Base-by-base conservation (phyloP, 352 stramenopile genomes). In the Thraustotheca clavata region DNA sequence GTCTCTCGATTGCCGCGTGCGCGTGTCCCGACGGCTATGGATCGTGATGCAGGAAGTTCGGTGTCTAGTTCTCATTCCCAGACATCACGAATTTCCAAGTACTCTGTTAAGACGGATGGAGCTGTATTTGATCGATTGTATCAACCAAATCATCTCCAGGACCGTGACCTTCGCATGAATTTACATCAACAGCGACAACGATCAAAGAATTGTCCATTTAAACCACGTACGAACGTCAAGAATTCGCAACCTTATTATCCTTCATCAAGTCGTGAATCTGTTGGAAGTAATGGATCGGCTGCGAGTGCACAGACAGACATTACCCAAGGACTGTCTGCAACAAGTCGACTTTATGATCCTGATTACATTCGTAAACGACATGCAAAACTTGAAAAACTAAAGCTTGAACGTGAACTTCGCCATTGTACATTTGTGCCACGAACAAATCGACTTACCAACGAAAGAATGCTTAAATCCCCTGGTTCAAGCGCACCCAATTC, bases 141-240 rank as follows among this genome's bases (percentile, higher is more conserved):
- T 57, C 81, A 93, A 65, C 71, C 83, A n/a, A 80, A 93, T 65
- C 88, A 83, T 62, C 81, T 89, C 71, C 89, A 90, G 73, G 83
- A 75, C 31, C 78, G 81, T 27, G 83, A 91, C 16, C n/a, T 65
- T 20, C 57, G 57, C 39, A 65, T 65, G 57, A 27, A 40, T 14
- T 36, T 65, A 46, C 38, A 65, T 33, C 52, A 65, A 32, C 41
- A 90, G 41, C 78, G 83, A 3, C 79, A 87, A 35, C 77, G 89
- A n/a, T 76, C 67, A 57, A 61, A 89, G 11, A 75, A 80, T 39
- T 57, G 61, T 61, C 73, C 78, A n/a, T 86, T 89, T 40, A 73
- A 80, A n/a, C 76, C 83, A n/a, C 73, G 68, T 46, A 79, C 68
- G 16, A 86, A 79, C 46, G 47, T 66, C 12, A 76, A 76, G 9